These are phyloP conservation scores for Rhizopus stolonifer DNA, from an alignment of 371 early-diverging fungal genomes.

Conservation along the genomic window DNA sequence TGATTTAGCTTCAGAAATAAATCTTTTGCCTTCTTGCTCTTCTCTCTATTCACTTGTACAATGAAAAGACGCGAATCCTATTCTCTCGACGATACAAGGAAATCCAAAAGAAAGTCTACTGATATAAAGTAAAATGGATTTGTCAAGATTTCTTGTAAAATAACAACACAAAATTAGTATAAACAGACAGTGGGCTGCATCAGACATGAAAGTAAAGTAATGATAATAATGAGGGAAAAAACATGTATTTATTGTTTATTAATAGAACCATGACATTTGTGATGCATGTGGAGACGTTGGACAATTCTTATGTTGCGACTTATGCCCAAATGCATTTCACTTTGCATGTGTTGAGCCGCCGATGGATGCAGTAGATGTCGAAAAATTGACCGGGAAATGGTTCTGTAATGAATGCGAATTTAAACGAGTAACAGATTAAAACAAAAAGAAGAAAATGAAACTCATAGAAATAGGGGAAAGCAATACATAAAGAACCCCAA, in stretches of 20 bases:
- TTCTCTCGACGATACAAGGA: too few relatives aligned
- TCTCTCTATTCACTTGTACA: too few relatives aligned
- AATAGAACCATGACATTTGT: conserved; percentile 64
- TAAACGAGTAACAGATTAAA: conserved; percentile 23
- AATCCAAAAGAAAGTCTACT: too few relatives aligned
- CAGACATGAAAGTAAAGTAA: too few relatives aligned
- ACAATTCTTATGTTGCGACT: conserved; percentile 72
- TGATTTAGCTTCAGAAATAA: too few relatives aligned
- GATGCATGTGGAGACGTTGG: conserved; percentile 66
- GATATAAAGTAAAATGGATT: too few relatives aligned
- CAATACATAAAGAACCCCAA: background rate
- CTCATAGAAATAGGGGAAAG: conserved; percentile 11
- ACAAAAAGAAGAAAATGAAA: background rate
- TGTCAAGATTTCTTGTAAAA: too few relatives aligned
- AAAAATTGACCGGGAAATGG: conserved; percentile 55
- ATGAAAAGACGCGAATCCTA: too few relatives aligned
- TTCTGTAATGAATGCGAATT: conserved; percentile 63
- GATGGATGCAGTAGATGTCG: conserved; percentile 52
- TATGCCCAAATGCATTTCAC: conserved; percentile 74
- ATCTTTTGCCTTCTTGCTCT: too few relatives aligned
- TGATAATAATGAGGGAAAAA: too few relatives aligned
- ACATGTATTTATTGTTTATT: background rate
- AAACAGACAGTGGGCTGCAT: too few relatives aligned
- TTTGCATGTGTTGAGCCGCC: conserved; percentile 77
- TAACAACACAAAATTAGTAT: too few relatives aligned